A percentile compares a stretch with the other conserved stretches of the same genome.
These are phyloP conservation scores for Nakazawaea wickerhamii DNA, from an alignment of 805 yeast species.

Conservation along the genomic window DNA sequence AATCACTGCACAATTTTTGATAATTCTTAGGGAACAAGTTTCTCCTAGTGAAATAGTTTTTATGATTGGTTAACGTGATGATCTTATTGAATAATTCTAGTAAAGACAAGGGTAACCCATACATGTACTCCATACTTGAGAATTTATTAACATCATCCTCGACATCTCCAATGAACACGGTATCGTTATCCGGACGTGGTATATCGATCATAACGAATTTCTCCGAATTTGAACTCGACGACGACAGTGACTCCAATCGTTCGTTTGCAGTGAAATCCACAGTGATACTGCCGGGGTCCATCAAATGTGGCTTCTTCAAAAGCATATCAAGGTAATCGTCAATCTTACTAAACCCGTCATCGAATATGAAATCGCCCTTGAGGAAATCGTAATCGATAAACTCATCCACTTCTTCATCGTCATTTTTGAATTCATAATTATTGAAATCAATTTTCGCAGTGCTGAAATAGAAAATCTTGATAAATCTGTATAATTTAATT, in stretches of 20 bases:
- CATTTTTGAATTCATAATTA: constrained; percentile 34
- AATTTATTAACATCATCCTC: constrained; percentile 12
- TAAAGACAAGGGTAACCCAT: constrained; percentile 43
- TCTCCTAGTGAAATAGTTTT: constrained; percentile 37
- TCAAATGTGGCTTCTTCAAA: constrained; percentile 8
- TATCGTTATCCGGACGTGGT: constrained; percentile 17
- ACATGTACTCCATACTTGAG: constrained; percentile 33
- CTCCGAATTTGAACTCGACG: neutral
- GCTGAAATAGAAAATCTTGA: constrained; percentile 36
- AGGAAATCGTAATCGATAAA: constrained; percentile 25
- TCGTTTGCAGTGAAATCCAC: too few relatives aligned
- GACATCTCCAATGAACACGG: constrained; percentile 9
- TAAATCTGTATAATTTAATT: constrained; percentile 26
- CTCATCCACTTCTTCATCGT: constrained; percentile 40
- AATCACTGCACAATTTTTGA: constrained; percentile 49
- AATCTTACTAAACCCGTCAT: constrained; percentile 19
- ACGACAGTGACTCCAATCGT: too few relatives aligned
- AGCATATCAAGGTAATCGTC: constrained; percentile 9
- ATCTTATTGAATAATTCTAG: constrained; percentile 41
- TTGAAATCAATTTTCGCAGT: constrained; percentile 44
- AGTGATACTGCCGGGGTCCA: neutral
- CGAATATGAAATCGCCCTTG: constrained; percentile 20
- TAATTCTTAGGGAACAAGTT: constrained; percentile 47
- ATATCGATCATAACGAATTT: constrained; percentile 13
- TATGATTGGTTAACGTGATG: constrained; percentile 45